Conservation (phyloP, 257 asterid genomes). For the Pogostemon cablin region DNA sequence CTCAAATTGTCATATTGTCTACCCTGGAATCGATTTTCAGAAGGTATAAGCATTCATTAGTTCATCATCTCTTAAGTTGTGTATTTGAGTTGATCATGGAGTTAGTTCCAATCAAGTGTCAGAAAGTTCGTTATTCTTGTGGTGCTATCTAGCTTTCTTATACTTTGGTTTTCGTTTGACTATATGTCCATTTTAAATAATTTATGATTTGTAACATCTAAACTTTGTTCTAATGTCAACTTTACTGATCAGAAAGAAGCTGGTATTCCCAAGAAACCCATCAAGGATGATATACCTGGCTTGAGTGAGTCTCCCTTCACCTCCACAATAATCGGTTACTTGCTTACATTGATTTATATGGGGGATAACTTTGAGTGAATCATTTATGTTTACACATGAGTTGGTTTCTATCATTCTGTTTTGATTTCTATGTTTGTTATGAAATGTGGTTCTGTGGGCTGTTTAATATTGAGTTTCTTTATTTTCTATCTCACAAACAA, state of each 20-base stretch:
- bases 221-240: conserved; percentile 25
- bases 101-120: conserved; percentile 6
- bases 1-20: conserved; percentile 96
- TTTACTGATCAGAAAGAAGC: conserved; percentile 83
- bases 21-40: conserved; percentile 92
- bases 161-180: conserved; percentile 21
- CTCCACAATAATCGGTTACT: conserved; percentile 10
- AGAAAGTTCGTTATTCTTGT: conserved; percentile 14
- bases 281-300: conserved; percentile 94
- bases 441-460: neutral
- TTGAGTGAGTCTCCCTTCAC: conserved; percentile 70
- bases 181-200: conserved; percentile 7
- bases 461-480: neutral
- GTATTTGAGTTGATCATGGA: neutral
- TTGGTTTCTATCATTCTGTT: conserved; percentile 6
- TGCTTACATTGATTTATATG: conserved; percentile 23
- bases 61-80: conserved; percentile 23
- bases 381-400: conserved; percentile 20
- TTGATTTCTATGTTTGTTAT: no score
- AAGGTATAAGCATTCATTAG: conserved; percentile 57
- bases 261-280: conserved; percentile 78
- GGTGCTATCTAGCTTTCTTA: conserved; percentile 8
- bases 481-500: neutral
- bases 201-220: neutral
- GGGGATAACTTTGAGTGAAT: conserved; percentile 70